Evolutionary conservation across 106 monocot genomes (phyloP), one percentile per base, ranked within the genome.

Genomic region (Narthecium ossifragum): DNA sequence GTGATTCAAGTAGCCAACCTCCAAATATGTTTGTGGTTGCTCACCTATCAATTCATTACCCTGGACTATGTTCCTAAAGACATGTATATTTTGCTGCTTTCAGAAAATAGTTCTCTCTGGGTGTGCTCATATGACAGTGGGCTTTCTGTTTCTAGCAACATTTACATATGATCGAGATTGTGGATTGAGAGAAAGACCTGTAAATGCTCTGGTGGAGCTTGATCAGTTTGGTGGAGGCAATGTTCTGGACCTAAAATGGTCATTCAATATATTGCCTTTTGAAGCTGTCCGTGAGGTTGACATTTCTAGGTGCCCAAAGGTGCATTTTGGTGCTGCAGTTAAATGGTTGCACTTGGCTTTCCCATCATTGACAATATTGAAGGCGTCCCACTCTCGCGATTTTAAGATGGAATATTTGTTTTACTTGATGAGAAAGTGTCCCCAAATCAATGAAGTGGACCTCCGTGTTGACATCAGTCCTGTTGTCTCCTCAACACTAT

Each of bases 71-170:
- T n/a, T n/a, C n/a, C n/a, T n/a, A n/a, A n/a, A n/a, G n/a, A n/a
- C n/a, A n/a, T n/a, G n/a, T n/a, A 43, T 43, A 11, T 28, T 52
- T 30, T 54, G 10, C 26, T 38, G 31, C 70, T 32, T 28, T 7
- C 74, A 85, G 90, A 85, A 73, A 72, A 58, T 85, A 38, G 60
- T 75, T 5, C 75, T 90, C 51, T 75, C 72, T 13, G 75, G 90
- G 17, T 85, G 84, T 64, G 41, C 57, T 18, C 85, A 85, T 26
- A 55, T 85, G 45, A 78, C 78, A 22, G 32, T 30, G 50, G 64
- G 49, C n/a, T 39, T 78, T 62, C 72, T 90, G 25, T 64, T 75
- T 15, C 25, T 81, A 29, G 55, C 69, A n/a, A 55, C 74, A 24
- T 52, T 90, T 31, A 69, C 80, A 46, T 22, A 34, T 46, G 51